Evolutionary conservation across 202 grass and related monocot genomes (phyloP).

Genomic region (Schoenoplectus tabernaemontani): DNA sequence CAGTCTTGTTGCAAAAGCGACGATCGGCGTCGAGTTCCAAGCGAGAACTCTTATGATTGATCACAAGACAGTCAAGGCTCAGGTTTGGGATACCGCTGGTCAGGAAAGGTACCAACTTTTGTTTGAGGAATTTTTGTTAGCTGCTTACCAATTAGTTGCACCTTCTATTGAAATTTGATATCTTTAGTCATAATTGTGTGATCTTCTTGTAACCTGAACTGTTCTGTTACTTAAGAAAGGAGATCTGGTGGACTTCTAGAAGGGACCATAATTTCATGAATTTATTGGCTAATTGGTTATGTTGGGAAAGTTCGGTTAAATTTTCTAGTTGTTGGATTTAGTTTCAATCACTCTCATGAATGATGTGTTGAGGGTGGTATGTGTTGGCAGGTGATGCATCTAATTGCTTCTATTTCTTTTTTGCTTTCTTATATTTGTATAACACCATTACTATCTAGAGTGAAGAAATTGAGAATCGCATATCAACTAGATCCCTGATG

Average conservation of each 20-base stretch:
- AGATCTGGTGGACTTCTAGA: neutral
- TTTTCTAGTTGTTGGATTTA: too few relatives aligned
- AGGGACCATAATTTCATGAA: neutral
- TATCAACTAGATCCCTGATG: neutral
- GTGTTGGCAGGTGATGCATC: too few relatives aligned
- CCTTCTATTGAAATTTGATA: neutral
- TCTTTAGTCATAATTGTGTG: neutral
- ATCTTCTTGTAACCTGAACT: neutral
- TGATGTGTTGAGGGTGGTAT: neutral
- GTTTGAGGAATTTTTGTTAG: neutral
- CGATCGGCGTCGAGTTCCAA: conserved; percentile 27
- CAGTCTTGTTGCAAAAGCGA: conserved; percentile 25
- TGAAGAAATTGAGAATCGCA: neutral
- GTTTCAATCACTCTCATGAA: too few relatives aligned
- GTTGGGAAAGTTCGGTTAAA: neutral
- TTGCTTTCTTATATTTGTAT: neutral
- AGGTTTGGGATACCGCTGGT: conserved; percentile 31
- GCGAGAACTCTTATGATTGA: conserved; percentile 19
- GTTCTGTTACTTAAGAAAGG: neutral
- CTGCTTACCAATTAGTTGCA: neutral
- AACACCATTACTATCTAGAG: neutral
- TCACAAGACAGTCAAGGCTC: conserved; percentile 25
- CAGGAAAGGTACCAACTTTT: conserved; percentile 22
- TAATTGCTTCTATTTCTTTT: neutral
- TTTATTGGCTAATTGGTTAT: neutral